A percentile compares a stretch with the other conserved stretches of the same genome.
Evolutionary conservation across 768 basidiomycete genomes (phyloP).

Genomic region (Boletus rufocinnamomeus): DNA sequence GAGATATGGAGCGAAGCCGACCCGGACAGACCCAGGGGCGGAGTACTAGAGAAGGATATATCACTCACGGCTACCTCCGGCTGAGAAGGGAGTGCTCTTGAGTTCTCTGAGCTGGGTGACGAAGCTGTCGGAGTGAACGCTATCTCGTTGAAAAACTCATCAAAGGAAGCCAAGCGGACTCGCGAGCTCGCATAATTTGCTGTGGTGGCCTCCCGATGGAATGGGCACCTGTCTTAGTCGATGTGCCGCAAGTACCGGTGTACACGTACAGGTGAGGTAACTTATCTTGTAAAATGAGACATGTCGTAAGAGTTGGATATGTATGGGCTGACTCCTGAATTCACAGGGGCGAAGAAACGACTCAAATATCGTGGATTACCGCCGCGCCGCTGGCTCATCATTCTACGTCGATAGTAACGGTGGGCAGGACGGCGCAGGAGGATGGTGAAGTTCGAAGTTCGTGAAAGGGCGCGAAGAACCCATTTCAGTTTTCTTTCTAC

Average conservation of each 20-base stretch:
- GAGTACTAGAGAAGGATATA: background rate
- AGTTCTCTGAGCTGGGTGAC: constrained; percentile 42
- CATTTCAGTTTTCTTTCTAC: constrained; percentile 1
- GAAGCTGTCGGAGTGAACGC: constrained; percentile 47
- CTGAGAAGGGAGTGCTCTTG: constrained; percentile 35
- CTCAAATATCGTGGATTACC: background rate
- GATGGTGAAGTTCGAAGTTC: background rate
- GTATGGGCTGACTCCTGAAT: background rate
- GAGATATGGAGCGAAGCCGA: constrained; percentile 26
- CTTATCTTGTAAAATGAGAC: constrained; percentile 44
- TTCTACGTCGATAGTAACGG: background rate
- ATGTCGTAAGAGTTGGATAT: constrained; percentile 44
- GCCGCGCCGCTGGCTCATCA: background rate
- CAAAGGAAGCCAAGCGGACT: constrained; percentile 45
- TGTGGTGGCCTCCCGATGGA: constrained; percentile 36
- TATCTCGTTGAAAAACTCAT: constrained; percentile 63
- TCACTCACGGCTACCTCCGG: constrained; percentile 15
- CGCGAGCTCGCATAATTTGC: constrained; percentile 26
- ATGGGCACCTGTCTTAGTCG: background rate
- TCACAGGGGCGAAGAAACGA: background rate
- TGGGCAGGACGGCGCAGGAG: background rate
- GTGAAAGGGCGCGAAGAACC: background rate
- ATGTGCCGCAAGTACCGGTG: constrained; percentile 46
- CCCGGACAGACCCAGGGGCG: background rate
- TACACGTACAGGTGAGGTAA: constrained; percentile 26